Base-by-base conservation (phyloP, 441 rosid genomes). In the Daphne laureola region DNA sequence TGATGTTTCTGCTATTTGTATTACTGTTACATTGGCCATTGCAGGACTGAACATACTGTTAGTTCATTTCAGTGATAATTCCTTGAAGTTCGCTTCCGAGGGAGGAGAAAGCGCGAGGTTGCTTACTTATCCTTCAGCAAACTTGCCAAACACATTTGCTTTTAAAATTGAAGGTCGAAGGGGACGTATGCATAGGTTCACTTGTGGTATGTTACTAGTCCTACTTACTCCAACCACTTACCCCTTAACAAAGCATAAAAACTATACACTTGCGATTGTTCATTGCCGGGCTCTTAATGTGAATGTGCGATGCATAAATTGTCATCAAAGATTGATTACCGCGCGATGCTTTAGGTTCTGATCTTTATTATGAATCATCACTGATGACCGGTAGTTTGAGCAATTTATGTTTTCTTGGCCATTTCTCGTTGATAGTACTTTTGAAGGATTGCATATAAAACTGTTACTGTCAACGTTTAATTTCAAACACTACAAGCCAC, bases 181-280 rank as follows among this genome's bases (percentile, higher is more conserved):
- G 49, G 84, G 89, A 23, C 81, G 96, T 55, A 83, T 82, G 89
- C 99, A 93, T 75, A 82, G 97, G 73, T 93, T 93, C 72, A 78
- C 68, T 46, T 82, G 91, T 55, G 97, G 99, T 93, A 78, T 26
- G 73, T 51, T 53, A 54, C 59, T 36, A 53, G 17, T 55, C 38
- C 14, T 64, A 17, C 16, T 36, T 14, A 16, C 38, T 31, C 38
- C 38, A 31, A 4, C 38, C 38, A 31, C 38, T 31, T 31, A 11
- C 8, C 38, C 8, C 11, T 31, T 9, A 4, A 9, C 9, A 7
- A 31, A 31, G 38, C 38, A 1, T 31, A 9, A 31, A 27, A 31
- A 0, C 38, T 31, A 9, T 31, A 31, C 9, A 31, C 38, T 15
- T 13, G 25, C 14, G 14, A 7, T 43, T 12, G 49, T 25, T 47